Percentiles rank a stretch among this genome's conserved stretches.
Conservation (phyloP, 148 eudicot species). For the Spergularia marina region DNA sequence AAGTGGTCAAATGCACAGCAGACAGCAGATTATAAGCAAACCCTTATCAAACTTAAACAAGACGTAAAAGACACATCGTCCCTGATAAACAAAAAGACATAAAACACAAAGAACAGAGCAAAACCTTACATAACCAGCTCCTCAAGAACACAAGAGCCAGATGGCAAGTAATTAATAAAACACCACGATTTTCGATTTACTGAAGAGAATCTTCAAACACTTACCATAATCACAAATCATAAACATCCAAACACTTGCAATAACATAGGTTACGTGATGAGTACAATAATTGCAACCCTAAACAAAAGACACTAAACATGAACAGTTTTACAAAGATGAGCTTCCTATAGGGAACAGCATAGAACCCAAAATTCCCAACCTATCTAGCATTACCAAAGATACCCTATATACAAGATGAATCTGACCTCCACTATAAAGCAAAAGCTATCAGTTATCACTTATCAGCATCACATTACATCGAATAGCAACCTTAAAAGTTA, state of each 20-base stretch:
- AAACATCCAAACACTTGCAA: background rate
- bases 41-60: background rate
- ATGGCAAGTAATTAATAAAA: background rate
- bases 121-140: background rate
- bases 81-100: background rate
- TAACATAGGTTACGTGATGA: background rate
- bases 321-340: constrained; percentile 7
- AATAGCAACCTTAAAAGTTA: background rate
- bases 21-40: background rate
- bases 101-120: background rate
- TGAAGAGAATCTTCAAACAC: background rate
- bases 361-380: constrained; percentile 1
- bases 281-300: constrained; percentile 20
- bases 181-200: background rate
- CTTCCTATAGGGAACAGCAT: constrained; percentile 6
- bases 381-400: background rate
- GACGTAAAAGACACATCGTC: background rate
- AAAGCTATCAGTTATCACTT: background rate
- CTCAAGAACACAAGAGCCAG: background rate
- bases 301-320: background rate
- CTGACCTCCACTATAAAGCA: constrained; percentile 3
- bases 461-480: background rate
- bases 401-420: constrained; percentile 2
- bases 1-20: background rate
- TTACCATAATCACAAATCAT: background rate